Base-by-base conservation (phyloP, 129 eudicot genomes). In the Kitagawia praeruptora region DNA sequence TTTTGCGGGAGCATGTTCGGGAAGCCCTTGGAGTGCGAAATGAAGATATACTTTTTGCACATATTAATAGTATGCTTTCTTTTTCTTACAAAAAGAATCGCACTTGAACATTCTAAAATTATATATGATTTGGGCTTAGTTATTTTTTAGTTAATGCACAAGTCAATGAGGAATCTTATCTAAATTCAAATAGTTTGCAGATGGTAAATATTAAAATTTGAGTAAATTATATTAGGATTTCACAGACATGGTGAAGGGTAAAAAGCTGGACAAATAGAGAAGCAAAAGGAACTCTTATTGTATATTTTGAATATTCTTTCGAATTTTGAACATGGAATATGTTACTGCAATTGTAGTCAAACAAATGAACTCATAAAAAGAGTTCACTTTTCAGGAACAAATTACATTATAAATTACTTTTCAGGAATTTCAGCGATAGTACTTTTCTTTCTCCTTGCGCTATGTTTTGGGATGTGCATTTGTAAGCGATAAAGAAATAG, bases 1-100 rank as follows among this genome's bases (percentile, higher is more conserved):
- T 93, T 77, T 85, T 93, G 76, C 84, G 92, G 38, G 98, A 91
- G 87, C 98, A 93, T 84, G 88, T 93, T 31, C 70, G 98, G 79
- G 98, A 91, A 77, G 85, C 90, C 31, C 95, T 91, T 83, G 97
- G 98, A 84, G 88, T 93, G 64, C 94, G 88, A 41, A 91, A 89
- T 76, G 97, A 93, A 58, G 98, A 90, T 85, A 83, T 93, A 83
- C 87, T 91, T 67, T 93, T 93, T 87, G 97, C 91, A 77, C 85
- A 91, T 28, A 91, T 93, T 48, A 93, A 93, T 78, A 93, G 97
- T 93, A 89, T 79, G 97, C 37, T 64, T 79, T 77, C 39, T 25
- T 11, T 77, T 21, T 58, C 25, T 75, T n/a, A 58, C 67, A 23
- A 46, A 66, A 49, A 6, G 27, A 19, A 49, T 48, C 34, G 1